Evolutionary conservation across 164 flowering plant genomes (phyloP).

Genomic region (Stephania cephalantha): DNA sequence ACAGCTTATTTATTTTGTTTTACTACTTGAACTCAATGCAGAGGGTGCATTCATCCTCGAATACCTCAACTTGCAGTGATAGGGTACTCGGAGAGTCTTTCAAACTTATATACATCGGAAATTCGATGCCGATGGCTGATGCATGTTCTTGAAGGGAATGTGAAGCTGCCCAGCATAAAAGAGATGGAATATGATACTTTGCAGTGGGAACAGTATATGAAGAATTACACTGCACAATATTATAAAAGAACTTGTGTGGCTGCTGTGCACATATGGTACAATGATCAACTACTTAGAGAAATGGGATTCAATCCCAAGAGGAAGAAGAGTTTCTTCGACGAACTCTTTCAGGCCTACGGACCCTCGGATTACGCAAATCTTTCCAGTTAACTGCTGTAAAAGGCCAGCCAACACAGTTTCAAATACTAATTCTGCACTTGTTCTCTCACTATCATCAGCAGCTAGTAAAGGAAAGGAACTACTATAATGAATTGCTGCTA

Average conservation of each 20-base stretch:
- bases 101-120: slow-evolving; percentile 56
- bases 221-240: slow-evolving; percentile 27
- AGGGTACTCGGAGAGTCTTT: slow-evolving; percentile 45
- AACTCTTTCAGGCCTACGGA: slow-evolving; percentile 54
- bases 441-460: not conserved
- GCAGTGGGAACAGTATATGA: slow-evolving; percentile 49
- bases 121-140: slow-evolving; percentile 54
- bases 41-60: slow-evolving; percentile 50
- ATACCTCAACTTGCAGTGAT: slow-evolving; percentile 59
- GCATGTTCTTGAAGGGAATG: slow-evolving; percentile 26
- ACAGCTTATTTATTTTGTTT: not conserved
- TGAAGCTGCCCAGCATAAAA: slow-evolving; percentile 38
- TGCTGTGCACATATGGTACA: slow-evolving; percentile 58
- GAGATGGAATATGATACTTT: slow-evolving; percentile 48
- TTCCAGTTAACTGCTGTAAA: not conserved
- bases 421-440: not conserved
- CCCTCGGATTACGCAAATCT: slow-evolving; percentile 42
- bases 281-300: slow-evolving; percentile 63
- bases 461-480: not conserved
- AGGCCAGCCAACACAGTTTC: not conserved
- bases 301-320: slow-evolving; percentile 63
- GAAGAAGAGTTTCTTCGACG: slow-evolving; percentile 49
- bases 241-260: slow-evolving; percentile 43
- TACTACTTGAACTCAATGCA: slow-evolving; percentile 2
- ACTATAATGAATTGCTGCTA: not conserved